Evolutionary conservation across 73 alveolate genomes (phyloP).

Genomic region (Uronychia setigera): DNA sequence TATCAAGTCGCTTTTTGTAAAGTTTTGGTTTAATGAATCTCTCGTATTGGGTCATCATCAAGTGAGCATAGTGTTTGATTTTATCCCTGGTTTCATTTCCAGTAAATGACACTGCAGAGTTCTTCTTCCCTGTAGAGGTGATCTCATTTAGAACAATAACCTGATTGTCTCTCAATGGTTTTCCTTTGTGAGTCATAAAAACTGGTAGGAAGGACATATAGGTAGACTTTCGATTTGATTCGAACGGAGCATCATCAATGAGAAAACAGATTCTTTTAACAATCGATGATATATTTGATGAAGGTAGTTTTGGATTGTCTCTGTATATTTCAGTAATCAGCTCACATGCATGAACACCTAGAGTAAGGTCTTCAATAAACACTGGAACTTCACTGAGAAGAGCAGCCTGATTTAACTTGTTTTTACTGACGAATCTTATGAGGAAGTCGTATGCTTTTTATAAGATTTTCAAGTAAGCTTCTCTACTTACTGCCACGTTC

Average conservation of each 20-base stretch:
- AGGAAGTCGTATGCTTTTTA: constrained; percentile 37
- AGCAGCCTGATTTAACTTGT: constrained; percentile 36
- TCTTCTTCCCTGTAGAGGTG: constrained; percentile 26
- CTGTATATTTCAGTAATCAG: constrained; percentile 44
- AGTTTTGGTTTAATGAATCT: not conserved
- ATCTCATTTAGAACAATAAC: constrained; percentile 27
- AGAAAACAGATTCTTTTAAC: constrained; percentile 22
- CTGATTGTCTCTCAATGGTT: constrained; percentile 27
- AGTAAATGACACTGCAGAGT: constrained; percentile 13
- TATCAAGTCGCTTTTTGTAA: not conserved
- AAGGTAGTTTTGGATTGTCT: constrained; percentile 21
- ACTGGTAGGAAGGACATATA: constrained; percentile 23
- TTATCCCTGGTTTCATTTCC: constrained; percentile 14
- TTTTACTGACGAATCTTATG: constrained; percentile 19
- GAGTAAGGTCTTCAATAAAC: constrained; percentile 44
- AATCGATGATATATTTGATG: not conserved
- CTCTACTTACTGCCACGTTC: constrained; percentile 6
- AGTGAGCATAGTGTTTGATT: not conserved
- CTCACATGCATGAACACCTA: constrained; percentile 51
- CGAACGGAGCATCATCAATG: constrained; percentile 28
- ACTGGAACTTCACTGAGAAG: constrained; percentile 27
- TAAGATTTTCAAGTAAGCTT: constrained; percentile 32
- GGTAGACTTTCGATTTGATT: constrained; percentile 43
- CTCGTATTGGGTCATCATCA: not conserved
- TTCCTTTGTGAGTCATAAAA: constrained; percentile 24